Base-by-base conservation (phyloP, 2,329 filamentous ascomycete genomes). In the Talaromyces islandicus region DNA sequence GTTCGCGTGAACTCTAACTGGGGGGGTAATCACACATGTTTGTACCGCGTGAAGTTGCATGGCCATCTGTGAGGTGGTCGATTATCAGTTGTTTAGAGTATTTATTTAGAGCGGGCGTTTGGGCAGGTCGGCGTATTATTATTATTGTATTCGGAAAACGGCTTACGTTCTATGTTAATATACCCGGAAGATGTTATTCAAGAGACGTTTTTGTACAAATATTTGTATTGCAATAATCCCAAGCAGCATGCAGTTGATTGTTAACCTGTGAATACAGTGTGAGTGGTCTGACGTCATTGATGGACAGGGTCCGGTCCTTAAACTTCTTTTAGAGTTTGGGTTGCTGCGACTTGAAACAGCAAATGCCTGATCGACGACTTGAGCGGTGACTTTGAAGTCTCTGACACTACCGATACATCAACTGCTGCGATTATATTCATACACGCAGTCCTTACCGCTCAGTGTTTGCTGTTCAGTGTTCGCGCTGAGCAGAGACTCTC, bases 31-130 rank as follows among this genome's bases (percentile, higher is more conserved):
- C 66, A 75, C 58, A 79, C 77, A 1, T 81, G 78, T 63, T 63
- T 80, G 41, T 80, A 80, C 66, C 74, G 78, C n/a, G 61, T 80
- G 56, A 73, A 74, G 54, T 59, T 80, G 54, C 72, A 78, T 65
- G 78, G 78, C 4, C 68, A 72, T 61, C 32, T 57, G 24, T 63
- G 19, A 59, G 10, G 21, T 32, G 24, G 30, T 29, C 12, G 25
- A 4, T n/a, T 38, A n/a, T 38, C 35, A n/a, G 12, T 35, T 12
- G 17, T 11, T 24, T 24, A 46, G 10, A 46, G 43, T 35, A 3
- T 27, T 27, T 27, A 4, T 19, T 46, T 24, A 46, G 21, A 46
- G 43, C 43, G 43, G 43, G 43, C 21, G 43, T 46, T 46, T 46
- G 43, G 43, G 43, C 19, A 46, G 19, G 19, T 24, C 21, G 43